Evolutionary conservation across 2,329 filamentous ascomycete species (phyloP).

Genomic region (Aspergillus hiratsukae): DNA sequence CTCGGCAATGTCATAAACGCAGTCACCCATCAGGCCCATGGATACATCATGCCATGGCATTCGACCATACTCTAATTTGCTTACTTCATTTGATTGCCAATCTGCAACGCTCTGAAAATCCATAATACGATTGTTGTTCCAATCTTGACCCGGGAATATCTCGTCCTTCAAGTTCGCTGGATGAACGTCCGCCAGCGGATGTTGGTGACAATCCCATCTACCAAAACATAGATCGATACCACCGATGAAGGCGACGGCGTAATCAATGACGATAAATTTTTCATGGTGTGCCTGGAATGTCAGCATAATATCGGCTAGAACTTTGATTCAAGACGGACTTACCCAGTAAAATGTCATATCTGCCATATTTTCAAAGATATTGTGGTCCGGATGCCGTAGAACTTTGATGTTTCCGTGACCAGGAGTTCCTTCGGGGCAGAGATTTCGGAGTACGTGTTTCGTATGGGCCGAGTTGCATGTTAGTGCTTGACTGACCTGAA

Average conservation of each 20-base stretch:
- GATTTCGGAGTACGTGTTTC: conserved; percentile 72
- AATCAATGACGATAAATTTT: conserved; percentile 95
- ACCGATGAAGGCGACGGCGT: conserved; percentile 84
- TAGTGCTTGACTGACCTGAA: conserved; percentile 63
- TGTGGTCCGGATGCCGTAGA: conserved; percentile 92
- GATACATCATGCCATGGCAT: conserved; percentile 99
- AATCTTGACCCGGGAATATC: conserved; percentile 92
- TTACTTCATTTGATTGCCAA: conserved; percentile 90
- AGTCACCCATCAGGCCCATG: conserved; percentile 85
- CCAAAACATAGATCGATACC: conserved; percentile 95
- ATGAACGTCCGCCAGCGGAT: conserved; percentile 81
- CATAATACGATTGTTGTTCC: conserved; percentile 96
- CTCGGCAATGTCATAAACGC: conserved; percentile 89
- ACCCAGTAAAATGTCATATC: conserved; percentile 96
- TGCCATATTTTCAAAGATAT: conserved; percentile 84
- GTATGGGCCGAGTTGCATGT: conserved; percentile 93
- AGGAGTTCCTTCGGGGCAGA: conserved; percentile 76
- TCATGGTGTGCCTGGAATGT: conserved; percentile 73
- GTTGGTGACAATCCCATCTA: conserved; percentile 84
- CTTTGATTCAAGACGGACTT: conserved; percentile 6
- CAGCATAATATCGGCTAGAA: neutral
- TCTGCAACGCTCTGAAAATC: conserved; percentile 88
- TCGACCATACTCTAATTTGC: conserved; percentile 83
- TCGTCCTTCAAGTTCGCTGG: conserved; percentile 77
- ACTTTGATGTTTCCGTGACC: conserved; percentile 85